Evolutionary conservation across 2,329 filamentous ascomycete genomes (phyloP).

Genomic region (Xylariaceae sp.): DNA sequence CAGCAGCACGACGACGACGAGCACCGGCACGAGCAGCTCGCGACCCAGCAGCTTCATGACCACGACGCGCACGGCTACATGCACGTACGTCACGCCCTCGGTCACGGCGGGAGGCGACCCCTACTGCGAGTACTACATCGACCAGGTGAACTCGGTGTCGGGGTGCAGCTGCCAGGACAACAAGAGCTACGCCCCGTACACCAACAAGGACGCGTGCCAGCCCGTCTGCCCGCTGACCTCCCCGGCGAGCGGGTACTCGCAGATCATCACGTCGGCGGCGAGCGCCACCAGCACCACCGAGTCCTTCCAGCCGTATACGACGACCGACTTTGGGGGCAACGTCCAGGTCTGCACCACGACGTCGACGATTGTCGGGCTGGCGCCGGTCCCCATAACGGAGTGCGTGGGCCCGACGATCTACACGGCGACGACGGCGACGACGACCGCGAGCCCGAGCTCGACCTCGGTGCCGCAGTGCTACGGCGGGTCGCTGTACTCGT

Average conservation of each 20-base stretch:
- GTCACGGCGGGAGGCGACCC: background rate
- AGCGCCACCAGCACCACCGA: background rate
- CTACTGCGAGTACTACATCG: conserved; percentile 1
- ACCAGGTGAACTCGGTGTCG: background rate
- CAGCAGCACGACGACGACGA: too few species aligned
- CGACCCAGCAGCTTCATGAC: conserved; percentile 3
- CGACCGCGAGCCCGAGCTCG: too few species aligned
- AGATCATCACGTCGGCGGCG: background rate
- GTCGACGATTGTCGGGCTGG: background rate
- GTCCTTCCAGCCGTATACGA: conserved; percentile 1
- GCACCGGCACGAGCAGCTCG: too few species aligned
- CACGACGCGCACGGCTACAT: background rate
- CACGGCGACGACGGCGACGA: background rate
- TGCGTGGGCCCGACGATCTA: background rate
- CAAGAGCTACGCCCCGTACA: conserved; percentile 3
- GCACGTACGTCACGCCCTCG: conserved; percentile 1
- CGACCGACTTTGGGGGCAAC: conserved; percentile 1
- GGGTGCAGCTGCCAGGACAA: conserved; percentile 1
- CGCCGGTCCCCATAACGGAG: too few species aligned
- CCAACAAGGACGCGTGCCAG: conserved; percentile 1
- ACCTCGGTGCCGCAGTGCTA: too few species aligned
- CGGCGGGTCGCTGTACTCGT: too few species aligned
- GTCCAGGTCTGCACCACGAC: conserved; percentile 1
- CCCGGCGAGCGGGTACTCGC: conserved; percentile 1
- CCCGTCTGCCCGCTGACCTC: conserved; percentile 2